Conservation (phyloP, 1,284 basidiomycete genomes). For the Tetrapyrgos nigripes region DNA sequence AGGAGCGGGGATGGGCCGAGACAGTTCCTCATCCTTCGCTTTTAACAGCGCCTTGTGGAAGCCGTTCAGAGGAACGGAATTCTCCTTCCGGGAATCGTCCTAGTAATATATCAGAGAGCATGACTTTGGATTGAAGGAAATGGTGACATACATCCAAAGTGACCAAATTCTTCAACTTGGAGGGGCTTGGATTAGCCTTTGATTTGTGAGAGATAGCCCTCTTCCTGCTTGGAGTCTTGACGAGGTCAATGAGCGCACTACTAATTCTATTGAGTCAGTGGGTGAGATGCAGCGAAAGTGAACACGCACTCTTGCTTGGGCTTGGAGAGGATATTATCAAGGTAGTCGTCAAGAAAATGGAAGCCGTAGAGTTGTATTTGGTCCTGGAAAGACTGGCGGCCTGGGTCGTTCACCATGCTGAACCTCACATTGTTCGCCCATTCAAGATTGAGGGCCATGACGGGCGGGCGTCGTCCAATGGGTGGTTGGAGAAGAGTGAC, state of each 20-base stretch:
- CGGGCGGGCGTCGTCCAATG: conserved; percentile 2
- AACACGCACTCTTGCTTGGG: conserved; percentile 64
- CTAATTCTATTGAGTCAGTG: not conserved
- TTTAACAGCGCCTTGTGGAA: conserved; percentile 58
- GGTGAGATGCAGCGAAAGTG: not conserved
- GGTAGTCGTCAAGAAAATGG: conserved; percentile 78
- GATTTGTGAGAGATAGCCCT: conserved; percentile 59
- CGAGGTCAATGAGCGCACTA: conserved; percentile 78
- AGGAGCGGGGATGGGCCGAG: not conserved
- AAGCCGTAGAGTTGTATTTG: conserved; percentile 79
- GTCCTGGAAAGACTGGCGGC: conserved; percentile 69
- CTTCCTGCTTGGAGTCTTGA: conserved; percentile 82
- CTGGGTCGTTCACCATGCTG: conserved; percentile 74
- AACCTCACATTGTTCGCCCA: conserved; percentile 74
- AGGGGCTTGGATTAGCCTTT: conserved; percentile 41
- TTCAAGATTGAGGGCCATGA: conserved; percentile 53
- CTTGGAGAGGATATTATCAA: conserved; percentile 72
- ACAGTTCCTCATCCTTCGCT: conserved; percentile 33
- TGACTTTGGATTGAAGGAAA: too few relatives aligned
- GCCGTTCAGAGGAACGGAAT: conserved; percentile 49
- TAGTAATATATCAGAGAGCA: conserved; percentile 28
- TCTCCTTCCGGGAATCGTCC: conserved; percentile 47
- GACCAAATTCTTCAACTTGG: conserved; percentile 50
- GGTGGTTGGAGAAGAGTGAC: not conserved
- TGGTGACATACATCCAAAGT: conserved; percentile 59